Evolutionary conservation across 2,329 filamentous ascomycete genomes (phyloP), one percentile per base, ranked within the genome.

Genomic region (Colletotrichum orchidophilum): DNA sequence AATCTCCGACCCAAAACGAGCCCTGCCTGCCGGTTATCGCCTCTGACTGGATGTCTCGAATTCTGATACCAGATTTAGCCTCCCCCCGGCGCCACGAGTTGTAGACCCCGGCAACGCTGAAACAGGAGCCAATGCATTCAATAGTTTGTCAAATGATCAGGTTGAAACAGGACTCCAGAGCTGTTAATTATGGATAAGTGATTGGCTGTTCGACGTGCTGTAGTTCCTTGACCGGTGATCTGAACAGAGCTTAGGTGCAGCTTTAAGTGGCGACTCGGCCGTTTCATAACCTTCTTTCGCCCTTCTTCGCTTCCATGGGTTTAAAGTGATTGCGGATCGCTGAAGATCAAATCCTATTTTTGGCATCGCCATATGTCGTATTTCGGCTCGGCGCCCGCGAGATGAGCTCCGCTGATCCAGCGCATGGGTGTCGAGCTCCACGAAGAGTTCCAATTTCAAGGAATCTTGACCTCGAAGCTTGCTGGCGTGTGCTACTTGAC

Each of bases 241-340:
- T 39, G n/a, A 60, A 60, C 35, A 57, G 31, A 70, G 54, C 62
- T 42, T 53, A 68, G 57, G 57, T 58, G 64, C 65, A 63, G 64
- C 53, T 46, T 39, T 27, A 24, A 50, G 21, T 49, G 50, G 49
- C 33, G 33, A 33, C 58, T 15, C 58, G 39, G 39, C 21, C 29
- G 69, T 71, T 71, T 71, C 69, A 59, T 49, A 71, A 11, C 50
- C 53, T 71, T 71, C 69, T 69, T 50, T 54, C 42, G 29, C 29
- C 42, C 46, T 71, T 71, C 69, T 13, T 42, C 4, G 52, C 59
- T 71, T 69, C 65, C 46, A 63, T 54, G 33, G 42, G 5, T 15
- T 46, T 21, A 27, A 26, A 53, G 42, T 24, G 52, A 54, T 39
- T 26, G 49, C 49, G n/a, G 35, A 63, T 63, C 65, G 3, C n/a